Evolutionary conservation across 2,329 filamentous ascomycete genomes (phyloP), one percentile per base, ranked within the genome.

Genomic region (Massarina eburnea): DNA sequence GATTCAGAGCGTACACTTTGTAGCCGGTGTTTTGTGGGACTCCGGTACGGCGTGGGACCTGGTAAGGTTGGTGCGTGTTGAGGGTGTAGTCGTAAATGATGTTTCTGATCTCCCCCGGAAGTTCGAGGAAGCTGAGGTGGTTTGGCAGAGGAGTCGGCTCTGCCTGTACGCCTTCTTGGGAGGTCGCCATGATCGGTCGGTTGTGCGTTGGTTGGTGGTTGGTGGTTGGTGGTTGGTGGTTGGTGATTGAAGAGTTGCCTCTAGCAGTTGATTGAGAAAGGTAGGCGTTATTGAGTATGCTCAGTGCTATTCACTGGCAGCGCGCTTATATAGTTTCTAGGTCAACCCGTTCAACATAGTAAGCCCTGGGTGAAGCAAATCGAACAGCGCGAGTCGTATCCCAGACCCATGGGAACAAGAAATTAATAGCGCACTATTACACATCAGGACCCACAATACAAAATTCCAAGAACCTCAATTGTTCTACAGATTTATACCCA

Each of bases 401-500:
- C n/a, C n/a, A n/a, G n/a, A n/a, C n/a, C n/a, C n/a, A 26, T 26
- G 10, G 10, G 24, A 26, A 7, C 10, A 26, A 30, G 27, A 30
- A 30, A 8, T 14, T 30, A 7, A 26, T 7, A 26, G 24, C 7
- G 24, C 12, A 7, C 12, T 7, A 26, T 26, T 26, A 26, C n/a
- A 30, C 5, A 14, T 5, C n/a, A 7, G 12, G n/a, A 8, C 12
- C 12, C 12, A 5, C 27, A 30, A 30, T 30, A 30, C 27, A 14
- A 14, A 8, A 30, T 14, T 14, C 12, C n/a, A 30, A 30, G 27
- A 5, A 14, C 12, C n/a, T n/a, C n/a, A n/a, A n/a, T n/a, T n/a
- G n/a, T n/a, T n/a, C 6, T n/a, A 32, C 29, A 5, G 17, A 6
- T 14, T 39, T 49, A 66, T 8, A 51, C 45, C 53, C 59, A 70